Percentiles rank a stretch among this genome's conserved stretches.
Evolutionary conservation across 1,284 basidiomycete genomes (phyloP).

Genomic region (Leccinum subspadiceum): DNA sequence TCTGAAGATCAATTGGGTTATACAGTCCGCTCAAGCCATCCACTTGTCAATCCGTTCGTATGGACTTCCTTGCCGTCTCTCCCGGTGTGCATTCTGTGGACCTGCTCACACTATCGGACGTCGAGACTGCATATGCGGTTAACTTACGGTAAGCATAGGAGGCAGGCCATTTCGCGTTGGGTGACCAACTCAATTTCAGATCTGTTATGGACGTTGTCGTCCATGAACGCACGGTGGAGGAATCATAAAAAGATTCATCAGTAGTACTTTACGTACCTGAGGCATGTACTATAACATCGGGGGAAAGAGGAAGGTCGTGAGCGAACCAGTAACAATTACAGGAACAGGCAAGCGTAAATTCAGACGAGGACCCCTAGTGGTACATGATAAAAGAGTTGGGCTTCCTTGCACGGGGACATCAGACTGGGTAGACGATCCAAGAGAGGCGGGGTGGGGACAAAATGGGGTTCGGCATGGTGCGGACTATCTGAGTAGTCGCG

Average conservation of each 20-base stretch:
- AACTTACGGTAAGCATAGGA: constrained; percentile 59
- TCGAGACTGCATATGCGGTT: constrained; percentile 69
- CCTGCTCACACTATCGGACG: constrained; percentile 68
- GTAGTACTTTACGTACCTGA: background rate
- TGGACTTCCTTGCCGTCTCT: constrained; percentile 79
- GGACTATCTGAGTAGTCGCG: background rate
- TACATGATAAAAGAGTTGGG: constrained; percentile 23
- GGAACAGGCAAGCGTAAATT: constrained; percentile 19
- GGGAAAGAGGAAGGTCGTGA: constrained; percentile 11
- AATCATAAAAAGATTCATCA: background rate
- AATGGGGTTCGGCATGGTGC: background rate
- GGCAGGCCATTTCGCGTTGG: background rate
- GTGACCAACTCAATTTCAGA: constrained; percentile 34
- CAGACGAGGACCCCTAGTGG: constrained; percentile 15
- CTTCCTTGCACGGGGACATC: constrained; percentile 6
- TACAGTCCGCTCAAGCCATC: constrained; percentile 73
- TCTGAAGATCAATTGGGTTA: constrained; percentile 11
- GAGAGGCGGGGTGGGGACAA: background rate
- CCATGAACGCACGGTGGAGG: constrained; percentile 41
- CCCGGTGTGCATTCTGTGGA: constrained; percentile 81
- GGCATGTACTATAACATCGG: constrained; percentile 9
- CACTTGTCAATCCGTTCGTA: constrained; percentile 82
- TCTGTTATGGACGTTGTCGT: constrained; percentile 68
- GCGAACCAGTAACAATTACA: constrained; percentile 25
- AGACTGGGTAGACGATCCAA: constrained; percentile 5